Conservation (phyloP, 2,329 filamentous ascomycete species). For the Fusarium sp. region DNA sequence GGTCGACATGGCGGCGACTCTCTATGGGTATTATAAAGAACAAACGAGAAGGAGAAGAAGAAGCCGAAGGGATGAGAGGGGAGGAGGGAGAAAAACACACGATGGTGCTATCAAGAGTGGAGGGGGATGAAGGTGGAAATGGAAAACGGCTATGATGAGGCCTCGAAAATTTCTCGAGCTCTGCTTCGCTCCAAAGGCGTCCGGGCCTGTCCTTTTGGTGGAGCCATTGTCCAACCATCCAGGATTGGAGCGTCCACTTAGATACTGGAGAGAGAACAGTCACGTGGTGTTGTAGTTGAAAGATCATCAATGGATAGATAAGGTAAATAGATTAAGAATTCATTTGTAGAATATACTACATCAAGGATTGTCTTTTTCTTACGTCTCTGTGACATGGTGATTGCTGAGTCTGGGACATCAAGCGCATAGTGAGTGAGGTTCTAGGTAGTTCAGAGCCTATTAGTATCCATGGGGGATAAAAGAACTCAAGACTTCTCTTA, state of each 20-base stretch:
- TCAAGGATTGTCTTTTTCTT: neutral
- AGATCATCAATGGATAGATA: neutral
- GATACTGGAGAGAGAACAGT: slow-evolving; percentile 20
- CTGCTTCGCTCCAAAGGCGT: slow-evolving; percentile 34
- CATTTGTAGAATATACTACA: neutral
- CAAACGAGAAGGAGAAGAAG: slow-evolving; percentile 43
- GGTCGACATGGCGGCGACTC: slow-evolving; percentile 74
- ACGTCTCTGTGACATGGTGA: neutral
- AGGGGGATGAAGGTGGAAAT: slow-evolving; percentile 28
- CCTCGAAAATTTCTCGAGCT: slow-evolving; percentile 55
- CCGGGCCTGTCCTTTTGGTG: slow-evolving; percentile 33
- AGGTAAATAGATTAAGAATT: neutral
- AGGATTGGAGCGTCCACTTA: slow-evolving; percentile 40
- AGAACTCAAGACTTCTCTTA: neutral
- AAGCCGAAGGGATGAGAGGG: slow-evolving; percentile 21
- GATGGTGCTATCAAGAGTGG: slow-evolving; percentile 35
- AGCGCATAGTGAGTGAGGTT: neutral
- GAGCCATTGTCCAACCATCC: slow-evolving; percentile 31
- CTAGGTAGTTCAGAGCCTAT: neutral
- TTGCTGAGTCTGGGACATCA: neutral
- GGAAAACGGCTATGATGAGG: slow-evolving; percentile 41
- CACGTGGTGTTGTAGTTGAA: slow-evolving; percentile 37
- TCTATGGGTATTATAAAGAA: slow-evolving; percentile 40
- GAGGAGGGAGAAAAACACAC: slow-evolving; percentile 36
- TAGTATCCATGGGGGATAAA: neutral